phyloP scores from a whole-genome alignment of 768 basidiomycete genomes.

The Tremella fuciformis region DNA sequence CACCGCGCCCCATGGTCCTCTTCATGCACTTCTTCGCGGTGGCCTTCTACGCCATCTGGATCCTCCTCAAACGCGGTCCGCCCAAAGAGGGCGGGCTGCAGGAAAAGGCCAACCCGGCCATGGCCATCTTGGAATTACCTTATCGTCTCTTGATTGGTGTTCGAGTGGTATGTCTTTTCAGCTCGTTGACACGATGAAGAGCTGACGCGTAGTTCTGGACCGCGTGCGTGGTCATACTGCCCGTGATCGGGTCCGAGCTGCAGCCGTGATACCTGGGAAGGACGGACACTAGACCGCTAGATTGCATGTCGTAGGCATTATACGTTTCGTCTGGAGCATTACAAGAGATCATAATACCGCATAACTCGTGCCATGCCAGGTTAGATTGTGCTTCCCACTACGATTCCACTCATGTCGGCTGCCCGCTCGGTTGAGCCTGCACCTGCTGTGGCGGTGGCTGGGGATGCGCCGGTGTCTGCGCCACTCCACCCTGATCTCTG shows the following conservation, averaged over 20 bases:
- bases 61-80: constrained; percentile 70
- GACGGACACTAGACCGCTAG: too few species aligned
- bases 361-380: too few species aligned
- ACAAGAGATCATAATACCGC: too few species aligned
- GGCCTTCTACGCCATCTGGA: constrained; percentile 90
- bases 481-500: constrained; percentile 5
- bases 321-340: too few species aligned
- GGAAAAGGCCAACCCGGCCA: constrained; percentile 14
- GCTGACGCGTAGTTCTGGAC: constrained; percentile 69
- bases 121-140: constrained; percentile 61
- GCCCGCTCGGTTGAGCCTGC: too few species aligned
- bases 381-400: too few species aligned
- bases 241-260: constrained; percentile 83
- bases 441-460: background rate
- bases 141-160: constrained; percentile 54
- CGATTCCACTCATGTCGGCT: too few species aligned
- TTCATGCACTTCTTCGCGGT: constrained; percentile 92
- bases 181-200: background rate
- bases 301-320: too few species aligned
- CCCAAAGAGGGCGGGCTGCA: constrained; percentile 18
- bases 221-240: constrained; percentile 82
- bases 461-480: background rate
- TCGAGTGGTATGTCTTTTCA: constrained; percentile 63
- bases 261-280: constrained; percentile 26
- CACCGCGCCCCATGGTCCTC: constrained; percentile 74